Percentiles rank a stretch among this genome's conserved stretches.
phyloP scores from a whole-genome alignment of 2,329 filamentous ascomycete species.

The Verticillium nubilum region DNA sequence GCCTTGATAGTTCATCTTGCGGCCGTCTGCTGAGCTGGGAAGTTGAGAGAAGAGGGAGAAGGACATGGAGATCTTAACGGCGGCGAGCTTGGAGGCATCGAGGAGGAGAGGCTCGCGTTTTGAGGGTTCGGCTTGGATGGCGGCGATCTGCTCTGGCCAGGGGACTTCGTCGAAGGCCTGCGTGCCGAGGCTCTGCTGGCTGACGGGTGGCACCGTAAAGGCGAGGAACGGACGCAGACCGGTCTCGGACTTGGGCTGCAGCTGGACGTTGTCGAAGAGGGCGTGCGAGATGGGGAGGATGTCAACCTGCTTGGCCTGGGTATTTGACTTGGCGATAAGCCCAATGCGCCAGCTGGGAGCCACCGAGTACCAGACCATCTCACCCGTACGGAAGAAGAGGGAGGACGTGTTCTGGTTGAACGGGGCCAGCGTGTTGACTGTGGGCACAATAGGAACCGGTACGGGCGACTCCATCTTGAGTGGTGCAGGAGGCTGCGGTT shows the following conservation, averaged over 20 bases:
- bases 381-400: constrained; percentile 39
- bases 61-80: constrained; percentile 40
- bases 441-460: not conserved
- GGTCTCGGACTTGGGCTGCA: constrained; percentile 29
- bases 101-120: constrained; percentile 36
- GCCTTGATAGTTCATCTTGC: constrained; percentile 35
- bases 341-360: constrained; percentile 42
- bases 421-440: not conserved
- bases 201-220: constrained; percentile 42
- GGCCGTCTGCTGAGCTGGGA: constrained; percentile 21
- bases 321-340: constrained; percentile 28
- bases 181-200: constrained; percentile 30
- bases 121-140: constrained; percentile 26
- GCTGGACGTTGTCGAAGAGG: constrained; percentile 26
- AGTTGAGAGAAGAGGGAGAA: constrained; percentile 41
- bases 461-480: constrained; percentile 5
- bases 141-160: constrained; percentile 30
- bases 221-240: constrained; percentile 46
- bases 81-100: constrained; percentile 47
- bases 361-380: constrained; percentile 46
- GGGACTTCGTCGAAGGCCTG: constrained; percentile 34
- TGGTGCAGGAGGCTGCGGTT: not conserved
- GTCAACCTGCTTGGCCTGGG: constrained; percentile 17
- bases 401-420: not conserved
- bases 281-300: constrained; percentile 36